phyloP scores from a whole-genome alignment of 2,329 filamentous ascomycete genomes.

The Pseudodiploospora longispora region DNA sequence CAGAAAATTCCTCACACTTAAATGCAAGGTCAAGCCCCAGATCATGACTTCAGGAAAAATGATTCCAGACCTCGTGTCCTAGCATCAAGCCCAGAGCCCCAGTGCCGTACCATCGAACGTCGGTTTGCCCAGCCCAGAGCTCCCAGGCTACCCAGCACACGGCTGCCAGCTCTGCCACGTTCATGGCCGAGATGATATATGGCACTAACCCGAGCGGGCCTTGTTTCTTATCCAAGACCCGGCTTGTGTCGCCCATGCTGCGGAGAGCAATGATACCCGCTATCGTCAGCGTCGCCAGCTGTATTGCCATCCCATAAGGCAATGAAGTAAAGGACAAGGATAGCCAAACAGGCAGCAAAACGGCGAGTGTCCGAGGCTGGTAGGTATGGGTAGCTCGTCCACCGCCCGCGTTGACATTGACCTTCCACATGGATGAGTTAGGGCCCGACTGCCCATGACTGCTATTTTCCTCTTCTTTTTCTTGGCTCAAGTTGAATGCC shows the following conservation, averaged over 20 bases:
- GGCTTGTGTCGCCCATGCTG: constrained; percentile 19
- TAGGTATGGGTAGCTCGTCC: constrained; percentile 8
- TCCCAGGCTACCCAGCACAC: constrained; percentile 27
- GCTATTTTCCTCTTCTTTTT: constrained; percentile 10
- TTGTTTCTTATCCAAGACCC: constrained; percentile 5
- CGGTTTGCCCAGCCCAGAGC: constrained; percentile 18
- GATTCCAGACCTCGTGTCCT: constrained; percentile 12
- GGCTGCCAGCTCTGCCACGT: constrained; percentile 22
- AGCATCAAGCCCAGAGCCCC: constrained; percentile 23
- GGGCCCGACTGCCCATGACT: no score
- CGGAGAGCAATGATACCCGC: constrained; percentile 23
- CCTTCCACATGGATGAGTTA: neutral
- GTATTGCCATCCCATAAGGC: constrained; percentile 20
- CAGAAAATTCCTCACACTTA: no score
- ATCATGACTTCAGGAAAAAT: no score
- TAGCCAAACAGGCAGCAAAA: constrained; percentile 19
- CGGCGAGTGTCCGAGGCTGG: constrained; percentile 15
- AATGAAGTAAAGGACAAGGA: constrained; percentile 12
- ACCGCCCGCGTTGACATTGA: neutral
- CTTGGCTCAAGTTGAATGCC: constrained; percentile 33
- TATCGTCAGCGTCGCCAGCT: constrained; percentile 17
- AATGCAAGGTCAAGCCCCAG: no score
- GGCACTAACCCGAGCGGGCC: constrained; percentile 12
- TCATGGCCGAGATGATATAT: constrained; percentile 19
- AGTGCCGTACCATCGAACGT: constrained; percentile 19